These are phyloP conservation scores for Paramecium tetraurelia DNA, from an alignment of 73 alveolate genomes.

Conservation along the genomic window DNA sequence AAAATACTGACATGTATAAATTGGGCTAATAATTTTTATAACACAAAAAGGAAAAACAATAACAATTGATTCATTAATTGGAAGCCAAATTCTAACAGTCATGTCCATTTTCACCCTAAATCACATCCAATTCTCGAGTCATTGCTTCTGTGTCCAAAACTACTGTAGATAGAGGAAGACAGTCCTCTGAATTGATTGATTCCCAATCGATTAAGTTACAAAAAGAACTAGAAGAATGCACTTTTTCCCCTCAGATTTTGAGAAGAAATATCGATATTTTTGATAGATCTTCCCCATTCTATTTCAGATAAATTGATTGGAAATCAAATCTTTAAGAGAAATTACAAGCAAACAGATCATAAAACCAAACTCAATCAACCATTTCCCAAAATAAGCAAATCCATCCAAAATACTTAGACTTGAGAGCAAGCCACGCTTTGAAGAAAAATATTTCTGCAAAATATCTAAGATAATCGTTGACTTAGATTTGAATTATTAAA, in stretches of 20 bases:
- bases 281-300: constrained; percentile 18
- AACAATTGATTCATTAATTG: neutral
- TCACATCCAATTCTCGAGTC: neutral
- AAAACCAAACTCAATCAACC: neutral
- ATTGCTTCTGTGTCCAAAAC: neutral
- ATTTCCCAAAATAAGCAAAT: neutral
- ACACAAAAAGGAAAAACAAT: neutral
- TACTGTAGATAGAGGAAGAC: neutral
- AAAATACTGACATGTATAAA: neutral
- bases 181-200: neutral
- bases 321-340: neutral
- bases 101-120: neutral
- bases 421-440: constrained; percentile 2
- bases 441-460: neutral
- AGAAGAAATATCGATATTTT: neutral
- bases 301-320: constrained; percentile 22
- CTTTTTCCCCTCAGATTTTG: constrained; percentile 16
- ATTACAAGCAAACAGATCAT: neutral
- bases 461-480: neutral
- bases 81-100: neutral
- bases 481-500: neutral
- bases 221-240: constrained; percentile 34
- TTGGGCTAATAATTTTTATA: constrained; percentile 14
- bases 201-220: neutral
- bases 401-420: neutral